These are phyloP conservation scores for Setaria italica DNA, from an alignment of 202 grass and related monocot genomes.

Conservation along the genomic window DNA sequence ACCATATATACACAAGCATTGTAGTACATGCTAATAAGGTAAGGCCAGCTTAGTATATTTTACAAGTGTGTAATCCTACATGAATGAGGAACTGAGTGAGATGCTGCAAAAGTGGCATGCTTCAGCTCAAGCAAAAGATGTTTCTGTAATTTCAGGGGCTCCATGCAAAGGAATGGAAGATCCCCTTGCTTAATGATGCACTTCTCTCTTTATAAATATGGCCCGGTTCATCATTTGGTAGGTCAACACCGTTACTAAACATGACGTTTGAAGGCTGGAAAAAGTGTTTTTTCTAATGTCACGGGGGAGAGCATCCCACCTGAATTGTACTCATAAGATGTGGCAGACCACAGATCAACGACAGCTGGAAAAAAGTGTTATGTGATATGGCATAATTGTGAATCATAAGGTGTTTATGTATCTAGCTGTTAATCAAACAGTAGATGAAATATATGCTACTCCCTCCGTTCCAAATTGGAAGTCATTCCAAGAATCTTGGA, in stretches of 20 bases:
- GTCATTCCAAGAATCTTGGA: too few relatives aligned
- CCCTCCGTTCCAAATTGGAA: too few relatives aligned
- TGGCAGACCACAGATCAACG: too few relatives aligned
- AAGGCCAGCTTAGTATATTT: background rate
- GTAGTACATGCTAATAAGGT: conserved; percentile 20
- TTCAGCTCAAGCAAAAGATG: background rate
- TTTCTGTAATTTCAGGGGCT: background rate
- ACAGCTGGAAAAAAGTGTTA: too few relatives aligned
- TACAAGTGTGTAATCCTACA: background rate
- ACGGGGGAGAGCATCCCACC: too few relatives aligned
- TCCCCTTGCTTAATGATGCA: background rate
- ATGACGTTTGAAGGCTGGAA: too few relatives aligned
- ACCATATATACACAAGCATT: background rate
- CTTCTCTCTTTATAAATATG: background rate
- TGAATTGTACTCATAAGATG: too few relatives aligned
- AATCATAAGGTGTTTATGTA: too few relatives aligned
- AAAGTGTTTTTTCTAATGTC: too few relatives aligned
- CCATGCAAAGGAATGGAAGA: conserved; percentile 32
- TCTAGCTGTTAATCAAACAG: too few relatives aligned
- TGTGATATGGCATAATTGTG: too few relatives aligned
- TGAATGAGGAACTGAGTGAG: background rate
- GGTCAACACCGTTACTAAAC: background rate
- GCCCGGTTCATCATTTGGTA: background rate
- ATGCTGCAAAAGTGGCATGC: background rate
- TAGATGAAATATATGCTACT: too few relatives aligned